Conservation (phyloP, 1,284 basidiomycete genomes). For the Rhodotorula glutinis region DNA sequence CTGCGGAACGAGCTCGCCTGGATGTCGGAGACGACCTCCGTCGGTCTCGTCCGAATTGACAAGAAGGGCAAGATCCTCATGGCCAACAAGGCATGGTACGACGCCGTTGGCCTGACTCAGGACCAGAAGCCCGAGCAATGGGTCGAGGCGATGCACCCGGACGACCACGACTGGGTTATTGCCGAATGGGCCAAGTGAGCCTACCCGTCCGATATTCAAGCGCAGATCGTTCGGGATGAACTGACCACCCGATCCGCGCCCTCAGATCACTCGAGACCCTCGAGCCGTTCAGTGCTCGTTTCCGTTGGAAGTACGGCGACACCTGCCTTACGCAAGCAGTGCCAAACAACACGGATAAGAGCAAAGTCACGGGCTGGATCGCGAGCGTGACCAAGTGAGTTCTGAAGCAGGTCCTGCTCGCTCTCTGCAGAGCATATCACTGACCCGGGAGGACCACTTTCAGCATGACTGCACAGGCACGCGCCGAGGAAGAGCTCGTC, state of each 20-base stretch:
- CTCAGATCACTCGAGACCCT: neutral
- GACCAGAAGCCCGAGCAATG: conserved; percentile 14
- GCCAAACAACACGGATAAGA: conserved; percentile 5
- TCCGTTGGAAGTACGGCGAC: conserved; percentile 20
- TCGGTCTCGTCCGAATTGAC: conserved; percentile 21
- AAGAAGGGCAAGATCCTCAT: conserved; percentile 18
- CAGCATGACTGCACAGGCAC: conserved; percentile 14
- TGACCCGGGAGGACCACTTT: neutral
- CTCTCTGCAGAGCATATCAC: no score
- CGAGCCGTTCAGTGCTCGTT: conserved; percentile 13
- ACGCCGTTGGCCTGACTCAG: neutral
- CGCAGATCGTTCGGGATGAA: neutral
- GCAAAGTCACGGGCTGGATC: conserved; percentile 16
- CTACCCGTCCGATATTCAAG: neutral
- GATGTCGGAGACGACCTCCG: conserved; percentile 11
- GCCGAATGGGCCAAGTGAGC: neutral
- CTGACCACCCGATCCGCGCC: no score
- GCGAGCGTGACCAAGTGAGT: conserved; percentile 15
- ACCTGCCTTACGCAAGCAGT: conserved; percentile 11
- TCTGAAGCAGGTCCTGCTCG: neutral
- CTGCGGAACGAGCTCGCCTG: conserved; percentile 19
- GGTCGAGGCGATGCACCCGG: conserved; percentile 4
- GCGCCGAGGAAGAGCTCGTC: conserved; percentile 22
- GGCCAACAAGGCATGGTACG: conserved; percentile 21
- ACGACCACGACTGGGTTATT: conserved; percentile 12